A percentile compares a stretch with the other conserved stretches of the same genome.
Conservation (phyloP, 2,329 filamentous ascomycete species). For the Verticillium longisporum region DNA sequence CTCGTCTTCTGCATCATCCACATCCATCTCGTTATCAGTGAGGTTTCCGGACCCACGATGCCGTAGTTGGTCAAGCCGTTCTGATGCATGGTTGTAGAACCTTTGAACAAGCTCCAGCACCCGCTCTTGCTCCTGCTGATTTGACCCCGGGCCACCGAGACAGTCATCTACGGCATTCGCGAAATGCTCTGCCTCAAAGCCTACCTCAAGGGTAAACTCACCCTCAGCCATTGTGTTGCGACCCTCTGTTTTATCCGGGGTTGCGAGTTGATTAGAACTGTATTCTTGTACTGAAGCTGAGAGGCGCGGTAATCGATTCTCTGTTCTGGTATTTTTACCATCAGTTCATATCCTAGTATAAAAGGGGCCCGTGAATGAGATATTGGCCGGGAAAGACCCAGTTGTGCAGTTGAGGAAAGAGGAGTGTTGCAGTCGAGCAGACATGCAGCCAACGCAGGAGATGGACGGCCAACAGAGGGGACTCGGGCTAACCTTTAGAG, state of each 20-base stretch:
- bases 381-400: too few species aligned
- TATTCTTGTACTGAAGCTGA: background rate
- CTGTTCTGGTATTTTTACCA: too few species aligned
- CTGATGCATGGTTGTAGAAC: slow-evolving; percentile 53
- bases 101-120: slow-evolving; percentile 61
- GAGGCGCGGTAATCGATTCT: too few species aligned
- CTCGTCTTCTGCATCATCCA: slow-evolving; percentile 40
- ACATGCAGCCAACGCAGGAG: too few species aligned
- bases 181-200: slow-evolving; percentile 75
- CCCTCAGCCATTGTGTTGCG: background rate
- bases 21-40: slow-evolving; percentile 48
- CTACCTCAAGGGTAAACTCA: background rate
- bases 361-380: too few species aligned
- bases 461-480: too few species aligned
- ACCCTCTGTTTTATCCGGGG: background rate
- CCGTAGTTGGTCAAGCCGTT: slow-evolving; percentile 35
- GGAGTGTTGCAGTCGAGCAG: too few species aligned
- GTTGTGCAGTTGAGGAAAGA: too few species aligned
- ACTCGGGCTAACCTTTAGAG: too few species aligned
- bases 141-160: slow-evolving; percentile 39
- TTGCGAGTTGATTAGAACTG: background rate
- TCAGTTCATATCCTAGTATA: too few species aligned
- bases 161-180: slow-evolving; percentile 77
- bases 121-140: slow-evolving; percentile 52
- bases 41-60: slow-evolving; percentile 27